Conservation (phyloP, 139 green algal genomes). For the Mesotaenium endlicherianum region DNA sequence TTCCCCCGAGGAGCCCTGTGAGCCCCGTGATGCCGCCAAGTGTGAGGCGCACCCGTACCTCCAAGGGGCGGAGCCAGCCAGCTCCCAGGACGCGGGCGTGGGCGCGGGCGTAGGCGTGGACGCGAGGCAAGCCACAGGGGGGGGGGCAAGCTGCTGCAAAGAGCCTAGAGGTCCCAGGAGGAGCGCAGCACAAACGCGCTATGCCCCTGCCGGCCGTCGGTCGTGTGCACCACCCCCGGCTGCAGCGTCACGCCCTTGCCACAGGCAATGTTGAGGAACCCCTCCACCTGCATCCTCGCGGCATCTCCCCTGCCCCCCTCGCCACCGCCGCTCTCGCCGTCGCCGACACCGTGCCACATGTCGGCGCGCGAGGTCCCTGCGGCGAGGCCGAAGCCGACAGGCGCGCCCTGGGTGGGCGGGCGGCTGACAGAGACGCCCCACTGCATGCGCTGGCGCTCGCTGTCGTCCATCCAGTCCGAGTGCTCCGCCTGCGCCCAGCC, state of each 20-base stretch:
- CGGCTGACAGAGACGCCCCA: slow-evolving; percentile 12
- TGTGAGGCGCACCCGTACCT: no score
- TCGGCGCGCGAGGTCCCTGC: no score
- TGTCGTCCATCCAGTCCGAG: slow-evolving; percentile 20
- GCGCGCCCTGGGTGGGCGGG: not conserved
- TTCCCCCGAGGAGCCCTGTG: no score
- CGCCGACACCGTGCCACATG: not conserved
- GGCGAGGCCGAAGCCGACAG: not conserved
- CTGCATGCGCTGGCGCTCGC: slow-evolving; percentile 25
- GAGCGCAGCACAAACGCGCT: slow-evolving; percentile 22
- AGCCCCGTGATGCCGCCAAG: no score
- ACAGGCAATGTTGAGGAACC: slow-evolving; percentile 15
- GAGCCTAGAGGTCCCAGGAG: slow-evolving; percentile 14
- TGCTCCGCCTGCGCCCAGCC: slow-evolving; percentile 33
- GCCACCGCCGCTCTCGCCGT: not conserved
- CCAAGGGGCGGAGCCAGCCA: no score
- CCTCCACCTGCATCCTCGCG: slow-evolving; percentile 31
- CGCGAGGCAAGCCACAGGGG: no score
- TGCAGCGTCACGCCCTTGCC: slow-evolving; percentile 22
- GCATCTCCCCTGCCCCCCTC: not conserved
- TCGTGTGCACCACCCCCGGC: slow-evolving; percentile 18
- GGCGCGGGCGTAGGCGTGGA: no score
- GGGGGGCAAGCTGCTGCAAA: no score
- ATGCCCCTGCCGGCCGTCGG: not conserved
- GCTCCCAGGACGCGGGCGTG: no score